These are phyloP conservation scores for Heterobasidion parviporum DNA, from an alignment of 1,284 basidiomycete genomes.

Conservation along the genomic window DNA sequence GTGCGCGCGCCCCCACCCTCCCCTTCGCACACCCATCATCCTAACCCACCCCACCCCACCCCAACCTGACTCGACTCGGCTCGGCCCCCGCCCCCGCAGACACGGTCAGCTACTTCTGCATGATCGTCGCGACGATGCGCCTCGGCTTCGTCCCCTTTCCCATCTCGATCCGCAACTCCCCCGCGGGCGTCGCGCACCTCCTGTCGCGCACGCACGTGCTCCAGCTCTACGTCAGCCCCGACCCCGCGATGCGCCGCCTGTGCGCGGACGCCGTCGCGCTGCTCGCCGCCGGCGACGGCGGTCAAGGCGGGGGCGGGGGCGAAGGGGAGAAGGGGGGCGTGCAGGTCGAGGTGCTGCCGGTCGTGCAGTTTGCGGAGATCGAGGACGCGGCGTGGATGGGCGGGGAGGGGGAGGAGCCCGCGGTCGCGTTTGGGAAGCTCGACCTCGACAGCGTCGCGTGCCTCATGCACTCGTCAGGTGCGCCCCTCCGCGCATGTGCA, in stretches of 20 bases:
- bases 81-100: no score
- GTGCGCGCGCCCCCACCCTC: not conserved
- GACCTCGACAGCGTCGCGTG: not conserved
- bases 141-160: constrained; percentile 9
- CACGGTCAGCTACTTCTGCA: constrained; percentile 13
- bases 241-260: constrained; percentile 2
- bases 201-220: not conserved
- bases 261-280: not conserved
- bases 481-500: not conserved
- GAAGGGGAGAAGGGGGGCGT: not conserved
- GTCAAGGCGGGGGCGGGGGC: no score
- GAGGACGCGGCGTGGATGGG: not conserved
- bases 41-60: no score
- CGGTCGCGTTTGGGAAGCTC: not conserved
- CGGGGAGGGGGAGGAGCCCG: not conserved
- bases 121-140: constrained; percentile 13
- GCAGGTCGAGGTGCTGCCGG: constrained; percentile 9
- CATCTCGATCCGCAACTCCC: not conserved
- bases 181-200: constrained; percentile 2
- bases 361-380: constrained; percentile 8
- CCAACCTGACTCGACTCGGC: no score
- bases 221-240: constrained; percentile 4
- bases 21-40: not conserved
- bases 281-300: not conserved
- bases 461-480: not conserved